Percentiles rank a stretch among this genome's conserved stretches.
Evolutionary conservation across 441 rosid species (phyloP).

Genomic region (Melastoma candidum): DNA sequence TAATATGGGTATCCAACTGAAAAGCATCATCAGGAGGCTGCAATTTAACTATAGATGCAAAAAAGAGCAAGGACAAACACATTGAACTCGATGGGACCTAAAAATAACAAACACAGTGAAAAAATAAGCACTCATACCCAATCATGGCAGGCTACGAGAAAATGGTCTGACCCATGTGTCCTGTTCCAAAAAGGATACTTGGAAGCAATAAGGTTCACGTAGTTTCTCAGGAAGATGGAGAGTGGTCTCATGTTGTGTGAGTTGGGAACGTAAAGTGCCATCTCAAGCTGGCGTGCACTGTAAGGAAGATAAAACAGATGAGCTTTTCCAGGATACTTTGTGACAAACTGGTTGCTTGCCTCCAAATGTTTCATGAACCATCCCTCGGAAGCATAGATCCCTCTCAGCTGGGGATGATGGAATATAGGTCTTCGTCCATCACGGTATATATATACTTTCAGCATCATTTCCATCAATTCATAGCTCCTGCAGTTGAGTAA

Average conservation of each 20-base stretch:
- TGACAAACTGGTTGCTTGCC: slow-evolving; percentile 45
- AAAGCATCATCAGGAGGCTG: not conserved
- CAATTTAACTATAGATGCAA: not conserved
- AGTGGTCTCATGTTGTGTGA: slow-evolving; percentile 70
- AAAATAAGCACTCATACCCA: slow-evolving; percentile 39
- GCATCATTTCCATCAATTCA: slow-evolving; percentile 55
- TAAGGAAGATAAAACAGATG: slow-evolving; percentile 71
- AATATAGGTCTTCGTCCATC: slow-evolving; percentile 61
- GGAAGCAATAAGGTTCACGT: slow-evolving; percentile 41
- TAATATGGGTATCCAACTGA: no score
- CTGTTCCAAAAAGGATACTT: slow-evolving; percentile 62
- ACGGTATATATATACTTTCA: slow-evolving; percentile 51
- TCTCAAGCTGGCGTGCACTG: slow-evolving; percentile 64
- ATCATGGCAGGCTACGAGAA: slow-evolving; percentile 92
- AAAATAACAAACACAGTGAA: not conserved
- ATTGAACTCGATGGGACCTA: slow-evolving; percentile 2
- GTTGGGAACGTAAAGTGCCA: slow-evolving; percentile 52
- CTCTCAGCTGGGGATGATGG: slow-evolving; percentile 62
- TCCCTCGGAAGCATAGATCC: slow-evolving; percentile 71
- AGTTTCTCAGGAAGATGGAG: slow-evolving; percentile 45
- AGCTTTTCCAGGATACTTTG: slow-evolving; percentile 53
- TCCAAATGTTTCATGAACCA: slow-evolving; percentile 82
- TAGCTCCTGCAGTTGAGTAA: slow-evolving; percentile 46
- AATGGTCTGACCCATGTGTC: slow-evolving; percentile 78
- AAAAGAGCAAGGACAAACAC: not conserved